phyloP scores from a whole-genome alignment of 2,329 filamentous ascomycete species.

The Colletotrichum acutatum region DNA sequence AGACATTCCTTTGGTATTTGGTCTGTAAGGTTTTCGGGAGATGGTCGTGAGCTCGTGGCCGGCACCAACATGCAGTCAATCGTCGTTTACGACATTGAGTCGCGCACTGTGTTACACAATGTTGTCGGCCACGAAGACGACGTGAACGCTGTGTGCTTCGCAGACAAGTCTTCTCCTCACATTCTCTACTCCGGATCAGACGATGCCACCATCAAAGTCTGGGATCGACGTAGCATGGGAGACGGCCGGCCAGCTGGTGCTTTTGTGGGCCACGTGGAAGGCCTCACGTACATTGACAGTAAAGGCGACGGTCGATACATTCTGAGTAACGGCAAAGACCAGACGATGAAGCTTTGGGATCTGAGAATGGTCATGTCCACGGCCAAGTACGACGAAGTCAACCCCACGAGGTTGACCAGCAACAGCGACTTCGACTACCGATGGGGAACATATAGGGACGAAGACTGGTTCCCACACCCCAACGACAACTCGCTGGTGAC shows the following conservation, averaged over 20 bases:
- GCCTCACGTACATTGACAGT: constrained; percentile 75
- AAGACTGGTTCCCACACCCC: constrained; percentile 77
- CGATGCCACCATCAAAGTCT: constrained; percentile 93
- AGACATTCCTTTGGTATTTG: constrained; percentile 74
- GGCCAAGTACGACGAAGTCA: constrained; percentile 67
- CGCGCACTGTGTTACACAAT: constrained; percentile 76
- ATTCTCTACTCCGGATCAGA: constrained; percentile 97
- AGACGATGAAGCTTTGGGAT: constrained; percentile 98
- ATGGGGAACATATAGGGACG: constrained; percentile 71
- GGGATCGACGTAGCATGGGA: constrained; percentile 93
- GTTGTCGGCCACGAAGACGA: constrained; percentile 85
- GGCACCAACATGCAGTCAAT: constrained; percentile 84
- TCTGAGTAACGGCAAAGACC: constrained; percentile 93
- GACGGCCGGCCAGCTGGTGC: constrained; percentile 78
- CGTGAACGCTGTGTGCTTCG: constrained; percentile 97
- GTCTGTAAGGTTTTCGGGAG: constrained; percentile 92
- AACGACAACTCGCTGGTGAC: constrained; percentile 93
- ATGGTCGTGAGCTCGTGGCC: constrained; percentile 89
- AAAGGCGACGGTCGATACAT: constrained; percentile 83
- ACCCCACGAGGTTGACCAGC: constrained; percentile 64
- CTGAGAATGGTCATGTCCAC: constrained; percentile 87
- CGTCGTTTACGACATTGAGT: constrained; percentile 93
- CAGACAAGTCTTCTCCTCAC: constrained; percentile 87
- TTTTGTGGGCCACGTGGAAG: constrained; percentile 74
- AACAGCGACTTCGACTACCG: constrained; percentile 79